phyloP scores from a whole-genome alignment of 129 eudicot genomes.

The Gnaphalium uliginosum region DNA sequence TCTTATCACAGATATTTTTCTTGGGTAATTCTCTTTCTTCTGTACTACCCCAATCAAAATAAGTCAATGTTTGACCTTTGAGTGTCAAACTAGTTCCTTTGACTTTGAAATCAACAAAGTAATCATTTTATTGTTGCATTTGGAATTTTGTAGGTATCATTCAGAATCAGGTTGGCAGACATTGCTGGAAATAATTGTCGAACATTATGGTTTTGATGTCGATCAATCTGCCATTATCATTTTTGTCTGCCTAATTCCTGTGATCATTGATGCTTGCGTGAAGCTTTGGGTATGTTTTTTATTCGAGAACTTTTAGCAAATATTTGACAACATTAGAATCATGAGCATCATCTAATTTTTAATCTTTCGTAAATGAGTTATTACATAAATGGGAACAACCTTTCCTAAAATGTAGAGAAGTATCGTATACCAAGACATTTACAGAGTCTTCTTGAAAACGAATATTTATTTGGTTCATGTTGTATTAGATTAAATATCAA shows the following conservation, averaged over 20 bases:
- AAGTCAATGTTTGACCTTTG: slow-evolving; percentile 11
- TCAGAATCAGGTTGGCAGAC: slow-evolving; percentile 98
- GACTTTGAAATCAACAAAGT: neutral
- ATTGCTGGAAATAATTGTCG: slow-evolving; percentile 67
- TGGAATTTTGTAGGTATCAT: slow-evolving; percentile 70
- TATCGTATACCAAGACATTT: neutral
- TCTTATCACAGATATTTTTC: slow-evolving; percentile 79
- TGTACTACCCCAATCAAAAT: neutral
- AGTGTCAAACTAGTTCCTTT: slow-evolving; percentile 9
- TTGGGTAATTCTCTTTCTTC: slow-evolving; percentile 63
- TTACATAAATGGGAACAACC: neutral
- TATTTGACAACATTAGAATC: neutral
- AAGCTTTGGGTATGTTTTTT: slow-evolving; percentile 90
- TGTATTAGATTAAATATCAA: neutral
- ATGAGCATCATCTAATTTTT: neutral
- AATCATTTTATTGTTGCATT: neutral
- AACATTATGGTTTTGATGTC: slow-evolving; percentile 90
- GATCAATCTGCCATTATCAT: slow-evolving; percentile 77
- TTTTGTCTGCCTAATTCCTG: slow-evolving; percentile 81
- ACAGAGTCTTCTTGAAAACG: neutral
- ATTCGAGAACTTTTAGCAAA: neutral
- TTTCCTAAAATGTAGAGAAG: neutral
- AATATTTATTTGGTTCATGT: neutral
- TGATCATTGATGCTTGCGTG: slow-evolving; percentile 76
- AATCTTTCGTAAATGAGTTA: neutral